These are phyloP conservation scores for Phytopythium aichiense DNA, from an alignment of 352 stramenopile species.

Conservation along the genomic window DNA sequence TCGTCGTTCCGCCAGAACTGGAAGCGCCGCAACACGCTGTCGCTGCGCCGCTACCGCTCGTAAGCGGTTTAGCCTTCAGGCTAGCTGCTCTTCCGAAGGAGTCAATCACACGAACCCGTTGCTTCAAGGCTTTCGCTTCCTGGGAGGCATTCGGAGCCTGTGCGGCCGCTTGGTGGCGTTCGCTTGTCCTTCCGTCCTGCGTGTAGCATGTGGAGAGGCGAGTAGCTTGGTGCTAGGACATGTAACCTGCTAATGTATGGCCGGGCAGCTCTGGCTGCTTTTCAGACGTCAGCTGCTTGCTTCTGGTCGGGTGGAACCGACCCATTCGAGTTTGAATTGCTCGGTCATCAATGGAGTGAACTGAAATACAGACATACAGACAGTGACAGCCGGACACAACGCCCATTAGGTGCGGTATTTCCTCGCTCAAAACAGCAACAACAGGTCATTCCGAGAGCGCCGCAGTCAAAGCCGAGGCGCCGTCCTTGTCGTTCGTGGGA, in stretches of 20 bases:
- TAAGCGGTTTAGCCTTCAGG: conserved; percentile 18
- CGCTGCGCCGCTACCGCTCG: conserved; percentile 98
- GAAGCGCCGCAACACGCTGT: conserved; percentile 98
- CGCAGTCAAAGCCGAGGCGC: no score
- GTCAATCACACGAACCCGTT: conserved; percentile 9
- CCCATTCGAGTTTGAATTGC: neutral
- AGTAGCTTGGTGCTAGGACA: conserved; percentile 3
- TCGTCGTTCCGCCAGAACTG: conserved; percentile 96
- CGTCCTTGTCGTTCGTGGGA: no score
- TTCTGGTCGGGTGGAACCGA: neutral
- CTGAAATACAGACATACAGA: no score
- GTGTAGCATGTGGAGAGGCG: neutral
- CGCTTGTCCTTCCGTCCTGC: neutral
- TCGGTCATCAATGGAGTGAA: neutral
- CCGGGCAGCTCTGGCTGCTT: conserved; percentile 4
- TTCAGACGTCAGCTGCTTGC: conserved; percentile 5
- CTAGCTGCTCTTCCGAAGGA: conserved; percentile 1
- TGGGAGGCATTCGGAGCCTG: conserved; percentile 3
- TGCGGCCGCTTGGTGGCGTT: conserved; percentile 3
- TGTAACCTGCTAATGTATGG: conserved; percentile 8
- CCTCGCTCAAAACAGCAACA: neutral
- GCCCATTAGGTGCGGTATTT: neutral
- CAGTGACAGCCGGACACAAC: neutral
- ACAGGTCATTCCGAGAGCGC: neutral
- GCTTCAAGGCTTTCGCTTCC: conserved; percentile 9